Evolutionary conservation across 148 eudicot genomes (phyloP).

Genomic region (Rhododendron ferrugineum): DNA sequence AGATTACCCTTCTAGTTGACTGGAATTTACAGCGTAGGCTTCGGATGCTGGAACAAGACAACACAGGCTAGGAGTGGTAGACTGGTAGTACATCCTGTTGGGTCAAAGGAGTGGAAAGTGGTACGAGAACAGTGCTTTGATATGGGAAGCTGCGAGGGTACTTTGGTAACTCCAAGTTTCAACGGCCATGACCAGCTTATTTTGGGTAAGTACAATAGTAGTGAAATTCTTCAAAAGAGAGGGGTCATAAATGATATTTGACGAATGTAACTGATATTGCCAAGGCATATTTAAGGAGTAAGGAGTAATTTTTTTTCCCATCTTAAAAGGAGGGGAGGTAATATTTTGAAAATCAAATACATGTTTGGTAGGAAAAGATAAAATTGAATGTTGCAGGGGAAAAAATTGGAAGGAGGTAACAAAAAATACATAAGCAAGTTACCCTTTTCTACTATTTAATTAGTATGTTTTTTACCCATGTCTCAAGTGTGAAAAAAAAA

Average conservation of each 20-base stretch:
- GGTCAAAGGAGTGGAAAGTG: not conserved
- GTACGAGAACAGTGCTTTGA: not conserved
- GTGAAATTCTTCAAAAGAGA: not conserved
- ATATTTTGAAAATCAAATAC: not conserved
- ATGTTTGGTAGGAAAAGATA: not conserved
- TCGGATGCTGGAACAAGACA: not conserved
- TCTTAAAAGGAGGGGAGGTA: not conserved
- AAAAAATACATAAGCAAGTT: not conserved
- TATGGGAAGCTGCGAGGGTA: conserved; percentile 10
- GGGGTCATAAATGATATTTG: not conserved
- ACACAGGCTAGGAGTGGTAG: not conserved
- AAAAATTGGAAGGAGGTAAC: not conserved
- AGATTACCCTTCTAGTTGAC: not conserved
- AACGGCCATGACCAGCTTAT: not conserved
- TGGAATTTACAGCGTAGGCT: not conserved
- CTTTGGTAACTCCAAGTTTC: conserved; percentile 17
- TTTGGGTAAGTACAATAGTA: not conserved
- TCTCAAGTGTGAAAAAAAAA: too few relatives aligned
- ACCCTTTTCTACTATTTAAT: not conserved
- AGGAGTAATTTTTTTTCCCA: not conserved
- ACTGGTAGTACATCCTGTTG: not conserved
- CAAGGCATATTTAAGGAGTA: not conserved
- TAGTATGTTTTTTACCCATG: not conserved
- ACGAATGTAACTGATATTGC: not conserved
- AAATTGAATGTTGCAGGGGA: not conserved